Percentiles rank a stretch among this genome's conserved stretches.
Evolutionary conservation across 2,329 filamentous ascomycete genomes (phyloP).

Genomic region (Colletotrichum zoysiae): DNA sequence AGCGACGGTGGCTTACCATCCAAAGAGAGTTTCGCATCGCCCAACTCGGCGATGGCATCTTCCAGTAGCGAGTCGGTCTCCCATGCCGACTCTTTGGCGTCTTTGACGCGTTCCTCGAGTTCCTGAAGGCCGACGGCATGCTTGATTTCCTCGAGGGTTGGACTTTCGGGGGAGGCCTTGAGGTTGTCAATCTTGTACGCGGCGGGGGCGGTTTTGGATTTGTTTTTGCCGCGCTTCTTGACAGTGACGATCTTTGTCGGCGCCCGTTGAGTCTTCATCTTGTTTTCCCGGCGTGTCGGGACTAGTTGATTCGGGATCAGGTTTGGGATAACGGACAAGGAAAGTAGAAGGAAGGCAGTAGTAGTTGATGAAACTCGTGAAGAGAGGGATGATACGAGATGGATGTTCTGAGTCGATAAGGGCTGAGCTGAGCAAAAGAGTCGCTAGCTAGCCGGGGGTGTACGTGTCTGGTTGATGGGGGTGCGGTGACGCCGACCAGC

Average conservation of each 20-base stretch:
- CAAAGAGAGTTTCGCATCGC: slow-evolving; percentile 59
- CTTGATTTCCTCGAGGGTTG: slow-evolving; percentile 53
- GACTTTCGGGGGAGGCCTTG: slow-evolving; percentile 50
- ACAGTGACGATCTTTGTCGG: slow-evolving; percentile 50
- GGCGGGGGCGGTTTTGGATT: slow-evolving; percentile 44
- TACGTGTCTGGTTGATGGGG: slow-evolving; percentile 38
- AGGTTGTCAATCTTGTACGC: slow-evolving; percentile 51
- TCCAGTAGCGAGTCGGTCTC: slow-evolving; percentile 75
- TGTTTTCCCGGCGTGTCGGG: slow-evolving; percentile 45
- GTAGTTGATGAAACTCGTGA: background rate
- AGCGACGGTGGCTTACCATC: slow-evolving; percentile 55
- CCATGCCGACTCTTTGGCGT: slow-evolving; percentile 66
- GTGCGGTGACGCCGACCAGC: slow-evolving; percentile 32
- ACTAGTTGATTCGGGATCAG: background rate
- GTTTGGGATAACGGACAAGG: background rate
- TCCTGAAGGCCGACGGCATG: slow-evolving; percentile 53
- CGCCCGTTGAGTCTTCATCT: slow-evolving; percentile 50
- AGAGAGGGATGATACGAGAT: slow-evolving; percentile 24
- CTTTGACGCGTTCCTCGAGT: slow-evolving; percentile 65
- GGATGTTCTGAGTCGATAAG: slow-evolving; percentile 4
- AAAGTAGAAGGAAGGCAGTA: background rate
- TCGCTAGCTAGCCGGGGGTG: slow-evolving; percentile 16
- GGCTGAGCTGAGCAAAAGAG: slow-evolving; percentile 25
- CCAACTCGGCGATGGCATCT: slow-evolving; percentile 70
- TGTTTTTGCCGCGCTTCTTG: slow-evolving; percentile 47